Base-by-base conservation (phyloP, 768 basidiomycete genomes). In the Collybia nuda region DNA sequence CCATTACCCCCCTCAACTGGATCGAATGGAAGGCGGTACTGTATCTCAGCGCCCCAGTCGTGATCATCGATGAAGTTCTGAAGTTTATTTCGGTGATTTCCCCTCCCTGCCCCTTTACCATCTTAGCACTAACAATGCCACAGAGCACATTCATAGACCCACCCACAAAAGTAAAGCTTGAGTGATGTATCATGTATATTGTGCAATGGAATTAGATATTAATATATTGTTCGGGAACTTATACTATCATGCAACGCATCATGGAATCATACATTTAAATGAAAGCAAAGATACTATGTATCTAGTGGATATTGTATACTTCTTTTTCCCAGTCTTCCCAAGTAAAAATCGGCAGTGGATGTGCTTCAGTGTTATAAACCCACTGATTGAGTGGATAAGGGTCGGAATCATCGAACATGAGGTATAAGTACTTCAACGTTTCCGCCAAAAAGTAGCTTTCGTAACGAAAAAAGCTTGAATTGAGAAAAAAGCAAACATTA, bases 1-100 rank as follows among this genome's bases (percentile, higher is more conserved):
- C 88, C 38, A 97, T 98, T 66, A 86, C 88, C 0, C 93, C 95
- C 3, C 79, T 99, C 53, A 96, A 98, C 76, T 93, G 87, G 90
- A 68, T 67, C 18, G 96, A 99, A 69, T 99, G 96, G 96, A 84
- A 87, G 67, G 94, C 93, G 15, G 95, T 99, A 7, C 67, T 99
- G 53, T 81, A 77, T 57, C 78, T 98, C 55, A 93, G 90, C 56
- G 85, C 84, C 5, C 96, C 96, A 17, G 93, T 99, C 28, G 63
- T 99, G 35, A 45, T 90, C 42, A 85, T 98, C 42, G 96, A 98
- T 68, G 97, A 98, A 68, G 60, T 88, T 21, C 74, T 98, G 63
- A 98, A 98, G 67, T 85, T 88, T 55, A 67, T 90, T 47, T 81
- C 89, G 58, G 90, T 90, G 59, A 66, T 86, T 66, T 32, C 39